Evolutionary conservation across 2,329 filamentous ascomycete species (phyloP).

Genomic region (Neonectria ditissima): DNA sequence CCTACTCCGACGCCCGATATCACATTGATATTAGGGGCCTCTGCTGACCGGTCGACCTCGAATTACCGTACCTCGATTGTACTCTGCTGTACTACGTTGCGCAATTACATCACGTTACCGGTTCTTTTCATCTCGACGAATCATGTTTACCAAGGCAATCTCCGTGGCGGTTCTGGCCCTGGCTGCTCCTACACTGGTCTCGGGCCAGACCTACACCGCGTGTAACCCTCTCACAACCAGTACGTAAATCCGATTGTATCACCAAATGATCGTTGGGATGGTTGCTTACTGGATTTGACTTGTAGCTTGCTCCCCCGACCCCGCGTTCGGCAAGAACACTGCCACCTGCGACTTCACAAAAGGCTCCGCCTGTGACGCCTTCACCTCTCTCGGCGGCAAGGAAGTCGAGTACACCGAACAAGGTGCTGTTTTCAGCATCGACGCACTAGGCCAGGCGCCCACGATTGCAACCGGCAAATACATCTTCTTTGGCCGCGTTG

Average conservation of each 20-base stretch:
- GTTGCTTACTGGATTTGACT: slow-evolving; percentile 8
- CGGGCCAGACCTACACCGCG: neutral
- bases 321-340: slow-evolving; percentile 72
- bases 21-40: neutral
- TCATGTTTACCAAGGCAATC: neutral
- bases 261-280: too few species aligned
- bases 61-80: neutral
- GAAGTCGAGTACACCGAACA: slow-evolving; percentile 40
- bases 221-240: neutral
- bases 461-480: slow-evolving; percentile 79
- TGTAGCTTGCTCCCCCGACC: slow-evolving; percentile 69
- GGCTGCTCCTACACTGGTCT: neutral
- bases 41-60: neutral
- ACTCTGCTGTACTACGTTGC: neutral
- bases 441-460: slow-evolving; percentile 64
- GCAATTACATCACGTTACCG: neutral
- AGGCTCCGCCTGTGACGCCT: slow-evolving; percentile 62
- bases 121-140: neutral
- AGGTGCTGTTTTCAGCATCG: slow-evolving; percentile 65
- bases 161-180: neutral
- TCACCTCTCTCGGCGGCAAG: slow-evolving; percentile 40
- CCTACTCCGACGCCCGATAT: neutral
- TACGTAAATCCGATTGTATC: neutral
- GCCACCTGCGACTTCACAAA: slow-evolving; percentile 74
- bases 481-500: slow-evolving; percentile 85